These are phyloP conservation scores for Taphrina betulina DNA, from an alignment of 1,139 yeast species.

Conservation along the genomic window DNA sequence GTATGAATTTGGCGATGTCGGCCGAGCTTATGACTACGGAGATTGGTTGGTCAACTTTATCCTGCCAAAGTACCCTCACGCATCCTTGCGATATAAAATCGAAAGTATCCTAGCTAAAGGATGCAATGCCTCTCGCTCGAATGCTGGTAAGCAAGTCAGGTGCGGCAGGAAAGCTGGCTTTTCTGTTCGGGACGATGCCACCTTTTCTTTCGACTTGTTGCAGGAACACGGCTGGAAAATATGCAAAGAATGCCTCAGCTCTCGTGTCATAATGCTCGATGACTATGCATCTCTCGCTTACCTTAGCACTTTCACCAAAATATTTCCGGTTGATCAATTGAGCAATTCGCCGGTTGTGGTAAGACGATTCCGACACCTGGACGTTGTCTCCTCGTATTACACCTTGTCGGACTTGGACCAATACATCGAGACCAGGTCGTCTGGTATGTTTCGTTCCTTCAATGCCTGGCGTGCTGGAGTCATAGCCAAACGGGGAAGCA, in stretches of 20 bases:
- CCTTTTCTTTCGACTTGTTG: conserved; percentile 11
- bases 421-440: background rate
- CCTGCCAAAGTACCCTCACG: background rate
- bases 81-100: conserved; percentile 1
- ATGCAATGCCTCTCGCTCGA: conserved; percentile 4
- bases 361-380: background rate
- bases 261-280: background rate
- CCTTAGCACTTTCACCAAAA: conserved; percentile 8
- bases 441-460: conserved; percentile 2
- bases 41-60: conserved; percentile 8
- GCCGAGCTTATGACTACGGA: conserved; percentile 1
- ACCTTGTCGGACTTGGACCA: background rate
- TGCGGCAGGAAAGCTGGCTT: conserved; percentile 3
- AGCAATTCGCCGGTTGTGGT: background rate
- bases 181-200: conserved; percentile 4
- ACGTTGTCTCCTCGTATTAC: background rate
- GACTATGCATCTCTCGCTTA: conserved; percentile 1
- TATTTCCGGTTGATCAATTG: background rate
- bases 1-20: conserved; percentile 20
- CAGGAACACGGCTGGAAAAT: conserved; percentile 19
- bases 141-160: background rate
- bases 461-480: conserved; percentile 6
- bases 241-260: conserved; percentile 2
- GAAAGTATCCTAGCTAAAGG: conserved; percentile 3
- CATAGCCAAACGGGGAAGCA: conserved; percentile 14